phyloP scores from a whole-genome alignment of 306 rosid genomes.

The Quercus ilex region DNA sequence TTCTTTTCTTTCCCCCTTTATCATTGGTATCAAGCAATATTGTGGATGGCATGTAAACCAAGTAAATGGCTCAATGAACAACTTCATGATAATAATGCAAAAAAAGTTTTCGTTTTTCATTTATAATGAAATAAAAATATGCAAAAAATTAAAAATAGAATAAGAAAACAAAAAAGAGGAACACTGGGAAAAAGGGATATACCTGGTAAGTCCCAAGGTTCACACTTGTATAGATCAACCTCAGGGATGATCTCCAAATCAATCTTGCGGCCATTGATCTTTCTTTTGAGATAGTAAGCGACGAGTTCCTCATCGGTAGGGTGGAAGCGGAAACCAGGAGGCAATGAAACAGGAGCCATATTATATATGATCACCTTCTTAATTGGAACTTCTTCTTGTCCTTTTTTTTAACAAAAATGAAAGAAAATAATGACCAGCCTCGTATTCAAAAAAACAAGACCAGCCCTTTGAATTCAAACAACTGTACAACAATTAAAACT shows the following conservation, averaged over 20 bases:
- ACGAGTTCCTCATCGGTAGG: constrained; percentile 95
- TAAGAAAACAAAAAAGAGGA: not conserved
- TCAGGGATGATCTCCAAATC: constrained; percentile 93
- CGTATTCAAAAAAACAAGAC: constrained; percentile 14
- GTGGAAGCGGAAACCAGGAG: constrained; percentile 94
- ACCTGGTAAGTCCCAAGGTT: constrained; percentile 99
- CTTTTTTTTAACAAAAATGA: constrained; percentile 9
- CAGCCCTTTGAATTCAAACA: constrained; percentile 16
- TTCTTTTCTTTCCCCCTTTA: not conserved
- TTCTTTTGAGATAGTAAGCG: constrained; percentile 85
- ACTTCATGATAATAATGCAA: not conserved
- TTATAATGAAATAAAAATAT: not conserved
- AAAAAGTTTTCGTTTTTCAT: too few species aligned
- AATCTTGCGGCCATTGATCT: constrained; percentile 77
- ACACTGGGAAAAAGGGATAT: not conserved
- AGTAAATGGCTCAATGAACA: not conserved
- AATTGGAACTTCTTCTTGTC: constrained; percentile 34
- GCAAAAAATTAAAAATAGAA: not conserved
- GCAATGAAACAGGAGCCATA: constrained; percentile 88
- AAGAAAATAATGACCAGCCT: not conserved
- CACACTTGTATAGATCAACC: constrained; percentile 95
- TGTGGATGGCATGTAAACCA: not conserved
- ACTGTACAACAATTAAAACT: constrained; percentile 2
- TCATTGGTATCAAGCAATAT: not conserved
- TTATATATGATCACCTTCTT: constrained; percentile 4